These are phyloP conservation scores for Suillus spraguei DNA, from an alignment of 768 basidiomycete species.

Conservation along the genomic window DNA sequence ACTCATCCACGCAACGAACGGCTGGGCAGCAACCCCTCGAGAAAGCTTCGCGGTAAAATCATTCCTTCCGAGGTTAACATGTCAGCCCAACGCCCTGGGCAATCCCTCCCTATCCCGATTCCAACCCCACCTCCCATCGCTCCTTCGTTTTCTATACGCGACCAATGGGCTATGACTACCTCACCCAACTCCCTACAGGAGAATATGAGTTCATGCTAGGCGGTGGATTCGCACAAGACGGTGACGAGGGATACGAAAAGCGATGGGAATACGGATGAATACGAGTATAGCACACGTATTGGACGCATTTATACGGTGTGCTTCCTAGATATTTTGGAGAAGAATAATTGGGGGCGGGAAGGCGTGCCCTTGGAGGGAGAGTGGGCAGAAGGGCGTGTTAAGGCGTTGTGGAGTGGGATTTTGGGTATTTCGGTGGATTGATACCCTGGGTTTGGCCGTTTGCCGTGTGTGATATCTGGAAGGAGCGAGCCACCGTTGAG, in stretches of 20 bases:
- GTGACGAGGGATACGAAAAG: constrained; percentile 34
- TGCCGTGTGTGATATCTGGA: constrained; percentile 51
- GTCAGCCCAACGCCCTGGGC: constrained; percentile 64
- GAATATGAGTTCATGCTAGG: constrained; percentile 64
- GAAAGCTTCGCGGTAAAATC: constrained; percentile 61
- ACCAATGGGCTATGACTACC: constrained; percentile 56
- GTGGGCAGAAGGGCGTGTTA: constrained; percentile 50
- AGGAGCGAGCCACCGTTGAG: constrained; percentile 30
- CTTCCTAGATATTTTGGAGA: constrained; percentile 57
- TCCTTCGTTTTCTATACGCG: constrained; percentile 61
- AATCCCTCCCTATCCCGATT: constrained; percentile 17
- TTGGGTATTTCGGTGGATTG: constrained; percentile 62
- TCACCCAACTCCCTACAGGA: constrained; percentile 57
- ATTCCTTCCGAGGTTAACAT: constrained; percentile 59
- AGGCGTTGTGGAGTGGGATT: constrained; percentile 64
- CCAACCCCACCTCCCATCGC: constrained; percentile 41
- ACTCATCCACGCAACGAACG: constrained; percentile 88
- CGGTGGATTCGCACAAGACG: constrained; percentile 48
- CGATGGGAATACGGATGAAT: constrained; percentile 44
- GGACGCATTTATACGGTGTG: constrained; percentile 44
- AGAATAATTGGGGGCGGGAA: constrained; percentile 41
- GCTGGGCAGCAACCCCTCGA: constrained; percentile 71
- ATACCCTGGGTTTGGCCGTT: constrained; percentile 71
- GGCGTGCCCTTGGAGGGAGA: constrained; percentile 33
- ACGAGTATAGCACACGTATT: constrained; percentile 30